phyloP scores from a whole-genome alignment of 139 green algal genomes.

The Parachlorella kessleri region DNA sequence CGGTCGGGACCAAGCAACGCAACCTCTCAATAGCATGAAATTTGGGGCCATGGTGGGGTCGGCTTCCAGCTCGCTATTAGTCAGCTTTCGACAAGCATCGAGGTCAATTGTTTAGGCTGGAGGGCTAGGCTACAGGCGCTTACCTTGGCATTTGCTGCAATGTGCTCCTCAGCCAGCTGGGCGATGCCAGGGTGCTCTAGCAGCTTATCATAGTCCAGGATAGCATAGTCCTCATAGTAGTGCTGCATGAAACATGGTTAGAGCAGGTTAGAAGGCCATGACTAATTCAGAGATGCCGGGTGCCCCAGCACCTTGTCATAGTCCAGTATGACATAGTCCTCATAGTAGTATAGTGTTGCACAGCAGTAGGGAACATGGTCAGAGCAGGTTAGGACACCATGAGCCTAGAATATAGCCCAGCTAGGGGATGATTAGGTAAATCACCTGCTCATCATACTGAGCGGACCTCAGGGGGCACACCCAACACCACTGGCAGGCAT shows the following conservation, averaged over 20 bases:
- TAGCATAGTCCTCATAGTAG: slow-evolving; percentile 10
- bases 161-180: background rate
- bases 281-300: background rate
- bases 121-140: background rate
- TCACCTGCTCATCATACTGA: too few species aligned
- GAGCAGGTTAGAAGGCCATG: background rate
- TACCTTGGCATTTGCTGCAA: background rate
- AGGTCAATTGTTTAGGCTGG: background rate
- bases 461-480: too few species aligned
- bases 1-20: too few species aligned
- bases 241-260: background rate
- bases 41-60: background rate
- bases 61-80: too few species aligned
- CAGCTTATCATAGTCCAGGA: slow-evolving; percentile 12
- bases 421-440: background rate
- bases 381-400: background rate
- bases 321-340: background rate
- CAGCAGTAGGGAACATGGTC: background rate
- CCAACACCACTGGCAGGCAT: background rate
- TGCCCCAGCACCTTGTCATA: slow-evolving; percentile 17
- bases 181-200: background rate
- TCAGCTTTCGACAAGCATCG: background rate
- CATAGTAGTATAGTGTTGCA: background rate
- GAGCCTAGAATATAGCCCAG: background rate
- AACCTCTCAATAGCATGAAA: background rate